Evolutionary conservation across 768 basidiomycete genomes (phyloP).

Genomic region (Leucocoprinus leucothites): DNA sequence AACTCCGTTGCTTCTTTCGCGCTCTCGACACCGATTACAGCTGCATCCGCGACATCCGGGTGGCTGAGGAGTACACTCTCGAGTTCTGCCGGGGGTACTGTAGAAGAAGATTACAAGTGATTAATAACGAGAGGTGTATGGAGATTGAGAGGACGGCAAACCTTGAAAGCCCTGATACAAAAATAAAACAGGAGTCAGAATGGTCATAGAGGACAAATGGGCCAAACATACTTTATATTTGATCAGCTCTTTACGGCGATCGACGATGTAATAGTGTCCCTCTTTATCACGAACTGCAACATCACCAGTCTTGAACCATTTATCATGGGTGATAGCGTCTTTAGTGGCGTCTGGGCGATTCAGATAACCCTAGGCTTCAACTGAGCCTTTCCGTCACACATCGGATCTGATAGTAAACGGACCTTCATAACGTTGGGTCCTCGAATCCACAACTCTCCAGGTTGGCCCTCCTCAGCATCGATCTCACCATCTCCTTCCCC

Average conservation of each 20-base stretch:
- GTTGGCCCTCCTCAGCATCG: slow-evolving; percentile 50
- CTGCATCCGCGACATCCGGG: slow-evolving; percentile 73
- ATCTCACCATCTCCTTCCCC: slow-evolving; percentile 35
- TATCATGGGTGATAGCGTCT: slow-evolving; percentile 55
- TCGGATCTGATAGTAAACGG: background rate
- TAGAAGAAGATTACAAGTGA: background rate
- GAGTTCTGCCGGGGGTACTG: slow-evolving; percentile 85
- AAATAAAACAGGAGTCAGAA: background rate
- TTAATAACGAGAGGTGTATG: background rate
- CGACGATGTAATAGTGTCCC: slow-evolving; percentile 74
- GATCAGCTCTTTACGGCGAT: slow-evolving; percentile 71
- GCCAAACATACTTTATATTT: slow-evolving; percentile 59
- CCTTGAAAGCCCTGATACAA: slow-evolving; percentile 69
- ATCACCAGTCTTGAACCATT: slow-evolving; percentile 92
- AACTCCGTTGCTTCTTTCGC: slow-evolving; percentile 75
- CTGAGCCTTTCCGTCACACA: background rate
- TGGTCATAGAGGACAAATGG: background rate
- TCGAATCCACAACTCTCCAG: slow-evolving; percentile 81
- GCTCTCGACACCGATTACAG: slow-evolving; percentile 74
- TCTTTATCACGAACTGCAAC: slow-evolving; percentile 63
- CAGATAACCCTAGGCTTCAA: slow-evolving; percentile 57
- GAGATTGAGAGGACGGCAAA: slow-evolving; percentile 20
- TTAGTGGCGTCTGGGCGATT: slow-evolving; percentile 69
- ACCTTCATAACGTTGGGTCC: slow-evolving; percentile 83
- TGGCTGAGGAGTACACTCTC: slow-evolving; percentile 75